Conservation (phyloP, 108 stramenopile species). For the Schizochytrium sp. region DNA sequence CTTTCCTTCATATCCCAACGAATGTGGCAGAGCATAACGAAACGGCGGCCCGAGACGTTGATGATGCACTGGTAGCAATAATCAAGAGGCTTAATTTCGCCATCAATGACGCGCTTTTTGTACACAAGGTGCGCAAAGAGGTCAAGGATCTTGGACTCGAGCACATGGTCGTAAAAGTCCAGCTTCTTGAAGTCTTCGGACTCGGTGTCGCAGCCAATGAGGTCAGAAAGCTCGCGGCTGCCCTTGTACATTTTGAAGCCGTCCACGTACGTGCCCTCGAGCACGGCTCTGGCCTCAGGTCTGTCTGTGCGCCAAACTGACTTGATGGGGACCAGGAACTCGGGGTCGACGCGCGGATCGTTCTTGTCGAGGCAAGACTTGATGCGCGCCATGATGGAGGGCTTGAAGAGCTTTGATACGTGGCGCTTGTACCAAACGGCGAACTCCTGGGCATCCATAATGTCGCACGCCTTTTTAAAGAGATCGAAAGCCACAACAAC, state of each 20-base stretch:
- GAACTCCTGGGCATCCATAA: background rate
- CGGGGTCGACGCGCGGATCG: background rate
- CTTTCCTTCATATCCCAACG: background rate
- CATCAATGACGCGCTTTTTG: background rate
- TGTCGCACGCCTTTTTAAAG: slow-evolving; percentile 1
- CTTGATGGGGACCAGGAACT: background rate
- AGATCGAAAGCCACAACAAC: background rate
- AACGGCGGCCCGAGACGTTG: background rate
- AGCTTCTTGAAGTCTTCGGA: background rate
- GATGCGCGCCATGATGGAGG: background rate
- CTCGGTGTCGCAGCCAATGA: background rate
- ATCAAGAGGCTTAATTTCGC: background rate
- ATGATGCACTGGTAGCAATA: slow-evolving; percentile 2
- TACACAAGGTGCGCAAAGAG: slow-evolving; percentile 13
- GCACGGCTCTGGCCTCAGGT: background rate
- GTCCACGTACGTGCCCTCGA: background rate
- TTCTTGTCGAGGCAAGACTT: background rate
- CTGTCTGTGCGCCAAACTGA: background rate
- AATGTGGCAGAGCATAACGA: background rate
- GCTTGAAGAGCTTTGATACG: slow-evolving; percentile 6
- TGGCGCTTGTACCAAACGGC: slow-evolving; percentile 4
- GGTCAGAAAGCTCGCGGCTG: background rate
- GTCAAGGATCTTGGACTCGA: slow-evolving; percentile 13
- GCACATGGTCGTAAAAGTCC: background rate
- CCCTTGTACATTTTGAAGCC: background rate